Percentiles rank a stretch among this genome's conserved stretches.
Conservation (phyloP, 1,284 basidiomycete species). For the Malassezia furfur region DNA sequence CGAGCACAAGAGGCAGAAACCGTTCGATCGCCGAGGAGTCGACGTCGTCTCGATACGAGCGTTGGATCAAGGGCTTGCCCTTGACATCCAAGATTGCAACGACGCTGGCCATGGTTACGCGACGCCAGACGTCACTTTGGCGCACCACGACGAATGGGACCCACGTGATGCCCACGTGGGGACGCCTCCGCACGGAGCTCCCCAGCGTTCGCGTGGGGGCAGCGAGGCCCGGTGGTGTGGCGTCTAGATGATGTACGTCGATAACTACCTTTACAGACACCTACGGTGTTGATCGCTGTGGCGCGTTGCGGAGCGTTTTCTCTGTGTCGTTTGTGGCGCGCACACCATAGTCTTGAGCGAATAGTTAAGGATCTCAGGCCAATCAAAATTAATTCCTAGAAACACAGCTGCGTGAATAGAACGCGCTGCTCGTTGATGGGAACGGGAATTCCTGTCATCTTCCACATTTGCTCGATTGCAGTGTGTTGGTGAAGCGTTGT, state of each 20-base stretch:
- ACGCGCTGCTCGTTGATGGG: conserved; percentile 4
- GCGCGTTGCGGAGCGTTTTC: too few relatives aligned
- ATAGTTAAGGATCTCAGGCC: not conserved
- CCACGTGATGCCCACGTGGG: not conserved
- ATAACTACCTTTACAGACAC: too few relatives aligned
- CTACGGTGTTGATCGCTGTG: too few relatives aligned
- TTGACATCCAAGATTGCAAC: conserved; percentile 96
- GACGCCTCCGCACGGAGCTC: too few relatives aligned
- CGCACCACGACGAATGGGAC: not conserved
- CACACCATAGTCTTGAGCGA: too few relatives aligned
- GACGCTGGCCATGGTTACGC: conserved; percentile 46
- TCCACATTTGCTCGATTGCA: not conserved
- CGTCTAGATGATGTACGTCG: too few relatives aligned
- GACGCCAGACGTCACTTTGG: not conserved
- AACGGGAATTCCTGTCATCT: conserved; percentile 3
- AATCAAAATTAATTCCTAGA: conserved; percentile 5
- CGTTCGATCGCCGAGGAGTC: conserved; percentile 76
- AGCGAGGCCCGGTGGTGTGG: too few relatives aligned
- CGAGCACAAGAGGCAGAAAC: conserved; percentile 86
- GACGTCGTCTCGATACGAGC: conserved; percentile 96
- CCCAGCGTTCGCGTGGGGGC: too few relatives aligned
- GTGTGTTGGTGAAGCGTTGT: not conserved
- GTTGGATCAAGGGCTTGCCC: conserved; percentile 93
- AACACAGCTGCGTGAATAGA: not conserved
- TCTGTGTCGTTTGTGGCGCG: too few relatives aligned